A percentile compares a stretch with the other conserved stretches of the same genome.
phyloP scores from a whole-genome alignment of 2,329 filamentous ascomycete genomes.

The Diplocarpon mali region DNA sequence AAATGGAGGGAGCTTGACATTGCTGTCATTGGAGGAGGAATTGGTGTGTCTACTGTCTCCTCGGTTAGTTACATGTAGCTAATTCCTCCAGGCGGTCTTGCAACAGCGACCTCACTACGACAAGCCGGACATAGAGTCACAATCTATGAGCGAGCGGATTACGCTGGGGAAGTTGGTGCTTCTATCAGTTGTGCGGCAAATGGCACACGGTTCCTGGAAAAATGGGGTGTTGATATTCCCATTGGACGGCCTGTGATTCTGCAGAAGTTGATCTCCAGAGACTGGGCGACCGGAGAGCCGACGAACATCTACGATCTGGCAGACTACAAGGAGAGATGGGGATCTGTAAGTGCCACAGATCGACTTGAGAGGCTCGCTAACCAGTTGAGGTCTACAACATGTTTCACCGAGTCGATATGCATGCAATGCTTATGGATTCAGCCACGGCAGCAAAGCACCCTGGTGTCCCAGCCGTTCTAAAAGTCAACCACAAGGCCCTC shows the following conservation, averaged over 20 bases:
- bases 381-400: conserved; percentile 37
- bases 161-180: conserved; percentile 55
- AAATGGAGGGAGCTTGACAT: conserved; percentile 12
- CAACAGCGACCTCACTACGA: conserved; percentile 38
- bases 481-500: conserved; percentile 36
- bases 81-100: conserved; percentile 34
- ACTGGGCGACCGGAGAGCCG: conserved; percentile 59
- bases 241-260: conserved; percentile 56
- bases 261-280: conserved; percentile 54
- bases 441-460: conserved; percentile 44
- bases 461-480: conserved; percentile 40
- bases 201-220: conserved; percentile 57
- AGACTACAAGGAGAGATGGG: conserved; percentile 56
- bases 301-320: conserved; percentile 51
- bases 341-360: conserved; percentile 28
- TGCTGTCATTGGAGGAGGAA: conserved; percentile 16
- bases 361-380: neutral
- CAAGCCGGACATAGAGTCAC: conserved; percentile 44
- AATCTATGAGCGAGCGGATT: conserved; percentile 56
- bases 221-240: conserved; percentile 54
- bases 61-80: neutral
- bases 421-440: conserved; percentile 51
- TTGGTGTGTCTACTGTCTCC: conserved; percentile 10
- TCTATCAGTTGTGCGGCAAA: conserved; percentile 60
- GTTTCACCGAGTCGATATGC: conserved; percentile 60